Evolutionary conservation across 495 filamentous ascomycete genomes (phyloP).

Genomic region (Staphylotrichum longicolle): DNA sequence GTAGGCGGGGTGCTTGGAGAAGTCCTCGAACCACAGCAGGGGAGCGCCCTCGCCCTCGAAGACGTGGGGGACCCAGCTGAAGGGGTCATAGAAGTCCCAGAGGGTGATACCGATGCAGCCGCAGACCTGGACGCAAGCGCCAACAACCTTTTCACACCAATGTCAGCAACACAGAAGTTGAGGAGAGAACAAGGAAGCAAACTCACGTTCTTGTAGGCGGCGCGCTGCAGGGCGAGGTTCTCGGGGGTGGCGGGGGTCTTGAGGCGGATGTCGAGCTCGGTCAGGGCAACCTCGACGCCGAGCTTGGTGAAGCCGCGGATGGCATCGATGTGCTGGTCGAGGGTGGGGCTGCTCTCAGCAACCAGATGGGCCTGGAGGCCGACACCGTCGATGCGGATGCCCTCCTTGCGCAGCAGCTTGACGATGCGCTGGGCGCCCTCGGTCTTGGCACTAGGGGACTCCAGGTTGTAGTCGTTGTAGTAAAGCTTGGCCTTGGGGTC

Average conservation of each 20-base stretch:
- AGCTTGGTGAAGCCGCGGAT: slow-evolving; percentile 50
- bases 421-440: slow-evolving; percentile 54
- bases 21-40: slow-evolving; percentile 51
- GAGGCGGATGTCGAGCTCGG: slow-evolving; percentile 61
- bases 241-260: slow-evolving; percentile 41
- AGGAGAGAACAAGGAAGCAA: not conserved
- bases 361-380: slow-evolving; percentile 64
- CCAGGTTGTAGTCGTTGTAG: slow-evolving; percentile 70
- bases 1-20: slow-evolving; percentile 58
- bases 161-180: not conserved
- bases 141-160: slow-evolving; percentile 33
- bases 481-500: slow-evolving; percentile 63
- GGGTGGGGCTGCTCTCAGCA: slow-evolving; percentile 51
- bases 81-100: slow-evolving; percentile 60
- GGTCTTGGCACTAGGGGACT: slow-evolving; percentile 41
- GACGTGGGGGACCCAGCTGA: slow-evolving; percentile 57
- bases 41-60: slow-evolving; percentile 56
- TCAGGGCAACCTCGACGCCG: slow-evolving; percentile 60
- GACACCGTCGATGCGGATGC: slow-evolving; percentile 61
- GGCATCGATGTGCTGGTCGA: slow-evolving; percentile 47
- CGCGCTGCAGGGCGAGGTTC: slow-evolving; percentile 54
- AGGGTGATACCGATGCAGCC: slow-evolving; percentile 66
- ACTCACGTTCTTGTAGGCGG: slow-evolving; percentile 51
- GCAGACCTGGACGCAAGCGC: slow-evolving; percentile 56
- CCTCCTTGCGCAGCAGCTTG: slow-evolving; percentile 50